A percentile compares a stretch with the other conserved stretches of the same genome.
Conservation (phyloP, 164 flowering plant species). For the Macadamia tetraphylla region DNA sequence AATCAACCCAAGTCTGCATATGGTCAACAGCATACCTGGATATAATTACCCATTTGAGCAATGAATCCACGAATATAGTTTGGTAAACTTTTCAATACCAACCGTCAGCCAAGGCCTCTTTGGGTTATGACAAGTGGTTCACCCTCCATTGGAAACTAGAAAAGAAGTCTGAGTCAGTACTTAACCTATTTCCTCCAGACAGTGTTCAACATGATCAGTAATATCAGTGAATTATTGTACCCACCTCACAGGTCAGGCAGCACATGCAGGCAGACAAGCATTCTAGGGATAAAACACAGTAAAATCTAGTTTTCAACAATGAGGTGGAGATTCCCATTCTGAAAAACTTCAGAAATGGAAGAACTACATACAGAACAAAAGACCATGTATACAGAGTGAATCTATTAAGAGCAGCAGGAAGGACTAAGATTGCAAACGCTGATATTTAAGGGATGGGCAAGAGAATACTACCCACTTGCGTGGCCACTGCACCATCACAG, state of each 20-base stretch:
- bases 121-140: too few species aligned
- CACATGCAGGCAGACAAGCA: too few species aligned
- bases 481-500: too few species aligned
- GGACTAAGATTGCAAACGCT: background rate
- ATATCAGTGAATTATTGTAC: background rate
- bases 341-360: background rate
- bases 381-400: background rate
- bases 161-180: too few species aligned
- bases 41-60: background rate
- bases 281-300: background rate
- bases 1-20: too few species aligned
- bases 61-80: background rate
- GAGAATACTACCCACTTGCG: too few species aligned
- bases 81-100: background rate
- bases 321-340: background rate
- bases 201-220: background rate
- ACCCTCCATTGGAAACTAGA: too few species aligned
- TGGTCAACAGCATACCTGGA: too few species aligned
- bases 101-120: too few species aligned
- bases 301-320: background rate
- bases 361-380: background rate
- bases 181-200: too few species aligned
- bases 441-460: too few species aligned
- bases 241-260: too few species aligned
- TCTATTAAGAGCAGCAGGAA: background rate